Conservation (phyloP, 2,329 filamentous ascomycete genomes). For the Lomentospora prolificans region DNA sequence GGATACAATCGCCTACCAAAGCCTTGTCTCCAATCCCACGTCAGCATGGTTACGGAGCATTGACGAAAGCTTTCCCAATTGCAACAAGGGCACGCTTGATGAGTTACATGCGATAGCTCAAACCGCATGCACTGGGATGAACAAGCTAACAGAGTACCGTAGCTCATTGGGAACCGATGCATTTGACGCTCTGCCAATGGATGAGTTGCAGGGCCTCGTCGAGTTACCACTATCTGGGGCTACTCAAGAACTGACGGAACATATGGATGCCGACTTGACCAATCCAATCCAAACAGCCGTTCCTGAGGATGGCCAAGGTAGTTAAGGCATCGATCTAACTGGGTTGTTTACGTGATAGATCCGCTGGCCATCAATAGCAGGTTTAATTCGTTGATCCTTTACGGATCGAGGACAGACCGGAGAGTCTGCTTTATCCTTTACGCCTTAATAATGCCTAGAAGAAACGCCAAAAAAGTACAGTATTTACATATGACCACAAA, state of each 20-base stretch:
- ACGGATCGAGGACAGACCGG: too few relatives aligned
- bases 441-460: too few relatives aligned
- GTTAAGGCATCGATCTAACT: too few relatives aligned
- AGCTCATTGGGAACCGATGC: neutral
- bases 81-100: conserved; percentile 31
- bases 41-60: conserved; percentile 27
- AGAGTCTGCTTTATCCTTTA: too few relatives aligned
- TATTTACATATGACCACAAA: too few relatives aligned
- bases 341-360: too few relatives aligned
- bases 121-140: conserved; percentile 32
- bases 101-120: conserved; percentile 34
- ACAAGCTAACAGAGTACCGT: conserved; percentile 24
- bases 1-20: conserved; percentile 15
- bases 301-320: neutral
- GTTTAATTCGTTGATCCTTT: too few relatives aligned
- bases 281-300: neutral
- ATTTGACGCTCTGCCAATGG: neutral
- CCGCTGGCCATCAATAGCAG: too few relatives aligned
- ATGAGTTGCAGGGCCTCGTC: neutral
- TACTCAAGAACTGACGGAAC: neutral
- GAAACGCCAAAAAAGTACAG: too few relatives aligned
- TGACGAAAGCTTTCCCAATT: conserved; percentile 34
- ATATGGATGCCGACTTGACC: neutral
- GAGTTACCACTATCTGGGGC: neutral
- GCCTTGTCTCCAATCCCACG: conserved; percentile 20